Percentiles rank a stretch among this genome's conserved stretches.
These are phyloP conservation scores for Pseudogymnoascus sp. DNA, from an alignment of 2,329 filamentous ascomycete species.

Conservation along the genomic window DNA sequence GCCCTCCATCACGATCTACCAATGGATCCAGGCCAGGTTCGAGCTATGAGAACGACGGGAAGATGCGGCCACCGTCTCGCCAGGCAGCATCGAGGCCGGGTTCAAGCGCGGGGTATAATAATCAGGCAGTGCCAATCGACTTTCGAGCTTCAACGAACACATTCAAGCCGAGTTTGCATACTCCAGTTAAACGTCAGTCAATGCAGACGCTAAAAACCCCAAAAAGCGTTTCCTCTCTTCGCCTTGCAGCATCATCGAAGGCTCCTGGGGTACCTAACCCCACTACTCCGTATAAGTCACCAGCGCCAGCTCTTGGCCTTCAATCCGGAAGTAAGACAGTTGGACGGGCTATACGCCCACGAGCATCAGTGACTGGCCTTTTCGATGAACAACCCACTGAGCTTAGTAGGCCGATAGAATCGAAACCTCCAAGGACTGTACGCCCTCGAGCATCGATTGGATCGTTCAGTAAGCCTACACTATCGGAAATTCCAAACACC, in stretches of 20 bases:
- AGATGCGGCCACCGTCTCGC: conserved; percentile 41
- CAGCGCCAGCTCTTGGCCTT: conserved; percentile 11
- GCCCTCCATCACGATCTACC: conserved; percentile 33
- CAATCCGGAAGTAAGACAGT: conserved; percentile 41
- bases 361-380: conserved; percentile 45
- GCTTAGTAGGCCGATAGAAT: not conserved
- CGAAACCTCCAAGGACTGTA: not conserved
- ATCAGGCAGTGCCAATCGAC: conserved; percentile 29
- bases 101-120: conserved; percentile 44
- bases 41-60: conserved; percentile 55
- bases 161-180: conserved; percentile 34
- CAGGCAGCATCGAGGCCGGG: conserved; percentile 45
- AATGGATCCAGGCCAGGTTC: conserved; percentile 32
- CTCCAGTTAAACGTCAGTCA: conserved; percentile 28
- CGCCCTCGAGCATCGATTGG: conserved; percentile 21
- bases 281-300: not conserved
- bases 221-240: conserved; percentile 21
- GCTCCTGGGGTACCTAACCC: conserved; percentile 14
- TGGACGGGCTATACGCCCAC: conserved; percentile 39
- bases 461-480: conserved; percentile 14
- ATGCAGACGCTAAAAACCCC: conserved; percentile 29
- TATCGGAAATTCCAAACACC: conserved; percentile 12
- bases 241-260: conserved; percentile 22
- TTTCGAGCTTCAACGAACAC: conserved; percentile 38
- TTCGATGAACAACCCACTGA: conserved; percentile 28